A percentile compares a stretch with the other conserved stretches of the same genome.
Evolutionary conservation across 2,329 filamentous ascomycete species (phyloP).

Genomic region (Alternaria ventricosa): DNA sequence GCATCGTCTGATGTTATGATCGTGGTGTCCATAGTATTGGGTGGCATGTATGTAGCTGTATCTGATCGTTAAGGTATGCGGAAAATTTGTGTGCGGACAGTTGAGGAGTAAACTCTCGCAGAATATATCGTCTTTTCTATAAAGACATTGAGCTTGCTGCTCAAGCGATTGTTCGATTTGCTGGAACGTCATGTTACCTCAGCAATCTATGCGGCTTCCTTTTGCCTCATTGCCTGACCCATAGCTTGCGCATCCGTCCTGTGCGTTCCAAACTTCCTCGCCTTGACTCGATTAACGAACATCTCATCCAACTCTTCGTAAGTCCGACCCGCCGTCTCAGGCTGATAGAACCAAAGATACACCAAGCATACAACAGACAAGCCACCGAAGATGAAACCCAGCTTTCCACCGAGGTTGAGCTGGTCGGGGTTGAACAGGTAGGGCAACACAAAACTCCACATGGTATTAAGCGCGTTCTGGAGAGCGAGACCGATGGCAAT

Average conservation of each 20-base stretch:
- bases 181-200: background rate
- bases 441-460: constrained; percentile 50
- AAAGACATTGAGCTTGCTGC: background rate
- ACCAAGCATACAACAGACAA: constrained; percentile 74
- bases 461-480: constrained; percentile 41
- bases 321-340: background rate
- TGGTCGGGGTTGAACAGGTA: constrained; percentile 50
- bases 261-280: background rate
- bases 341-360: background rate
- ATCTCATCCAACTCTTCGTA: background rate
- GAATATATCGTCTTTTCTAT: background rate
- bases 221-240: background rate
- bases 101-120: background rate
- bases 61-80: background rate
- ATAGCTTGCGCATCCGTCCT: background rate
- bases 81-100: background rate
- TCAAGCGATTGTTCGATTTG: background rate
- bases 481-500: constrained; percentile 49
- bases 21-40: too few relatives aligned
- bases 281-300: background rate
- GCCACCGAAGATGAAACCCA: constrained; percentile 84
- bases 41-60: background rate
- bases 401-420: constrained; percentile 73
- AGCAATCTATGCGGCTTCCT: background rate
- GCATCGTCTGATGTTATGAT: too few relatives aligned